Evolutionary conservation across 208 protist genomes (phyloP).

Genomic region (Novymonas esmeraldas): DNA sequence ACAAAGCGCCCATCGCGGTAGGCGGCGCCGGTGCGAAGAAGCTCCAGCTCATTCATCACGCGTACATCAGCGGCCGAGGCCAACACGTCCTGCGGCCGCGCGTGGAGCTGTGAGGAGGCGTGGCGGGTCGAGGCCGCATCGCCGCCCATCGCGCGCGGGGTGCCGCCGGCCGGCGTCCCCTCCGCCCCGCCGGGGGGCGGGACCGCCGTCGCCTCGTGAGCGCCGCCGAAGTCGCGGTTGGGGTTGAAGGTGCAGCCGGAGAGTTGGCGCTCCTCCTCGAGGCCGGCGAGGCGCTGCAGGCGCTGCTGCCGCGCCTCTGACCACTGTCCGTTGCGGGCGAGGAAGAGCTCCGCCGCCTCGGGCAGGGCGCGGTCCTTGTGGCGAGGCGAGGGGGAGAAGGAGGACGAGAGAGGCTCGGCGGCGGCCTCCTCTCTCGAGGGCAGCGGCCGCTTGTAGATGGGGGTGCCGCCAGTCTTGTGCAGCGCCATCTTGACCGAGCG

Average conservation of each 20-base stretch:
- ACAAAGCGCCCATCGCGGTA: slow-evolving; percentile 41
- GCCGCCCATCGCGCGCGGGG: neutral
- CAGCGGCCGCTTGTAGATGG: slow-evolving; percentile 43
- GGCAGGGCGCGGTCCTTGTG: slow-evolving; percentile 15
- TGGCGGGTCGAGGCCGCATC: slow-evolving; percentile 2
- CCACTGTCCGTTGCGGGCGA: slow-evolving; percentile 51
- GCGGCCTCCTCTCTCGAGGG: neutral
- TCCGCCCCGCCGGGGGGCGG: neutral
- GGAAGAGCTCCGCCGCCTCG: slow-evolving; percentile 26
- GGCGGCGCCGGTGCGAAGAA: slow-evolving; percentile 52
- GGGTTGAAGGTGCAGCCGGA: slow-evolving; percentile 37
- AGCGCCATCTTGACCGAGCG: slow-evolving; percentile 31
- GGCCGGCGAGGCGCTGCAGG: slow-evolving; percentile 16
- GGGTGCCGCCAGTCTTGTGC: slow-evolving; percentile 34
- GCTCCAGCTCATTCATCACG: slow-evolving; percentile 68
- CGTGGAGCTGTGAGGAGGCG: slow-evolving; percentile 10
- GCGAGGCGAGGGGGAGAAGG: too few relatives aligned
- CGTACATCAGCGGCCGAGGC: slow-evolving; percentile 60
- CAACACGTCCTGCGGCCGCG: slow-evolving; percentile 39
- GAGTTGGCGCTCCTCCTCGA: slow-evolving; percentile 22
- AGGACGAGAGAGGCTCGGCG: too few relatives aligned
- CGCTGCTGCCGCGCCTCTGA: slow-evolving; percentile 29
- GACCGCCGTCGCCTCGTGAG: neutral
- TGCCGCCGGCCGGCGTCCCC: neutral
- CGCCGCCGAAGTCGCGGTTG: slow-evolving; percentile 15